phyloP scores from a whole-genome alignment of 768 basidiomycete species.

The Mycena leptocephala region DNA sequence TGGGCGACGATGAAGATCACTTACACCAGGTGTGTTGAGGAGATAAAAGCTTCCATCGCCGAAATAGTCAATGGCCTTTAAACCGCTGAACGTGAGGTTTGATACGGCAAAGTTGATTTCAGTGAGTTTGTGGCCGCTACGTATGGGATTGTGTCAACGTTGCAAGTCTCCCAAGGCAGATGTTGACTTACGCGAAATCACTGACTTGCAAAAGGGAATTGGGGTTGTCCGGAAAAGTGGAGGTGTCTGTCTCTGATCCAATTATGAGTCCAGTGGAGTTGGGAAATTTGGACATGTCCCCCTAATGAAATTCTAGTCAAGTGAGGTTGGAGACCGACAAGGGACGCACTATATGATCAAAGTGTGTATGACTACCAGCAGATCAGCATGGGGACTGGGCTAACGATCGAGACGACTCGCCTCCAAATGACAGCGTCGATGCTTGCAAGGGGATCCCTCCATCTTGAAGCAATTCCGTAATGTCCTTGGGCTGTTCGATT shows the following conservation, averaged over 20 bases:
- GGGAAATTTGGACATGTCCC: slow-evolving; percentile 36
- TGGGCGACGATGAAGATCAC: neutral
- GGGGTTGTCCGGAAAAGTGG: slow-evolving; percentile 13
- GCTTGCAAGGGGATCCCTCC: slow-evolving; percentile 24
- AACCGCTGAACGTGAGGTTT: slow-evolving; percentile 15
- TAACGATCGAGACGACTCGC: neutral
- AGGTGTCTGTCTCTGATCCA: slow-evolving; percentile 10
- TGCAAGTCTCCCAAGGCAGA: neutral
- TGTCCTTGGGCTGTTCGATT: neutral
- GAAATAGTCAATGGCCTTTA: slow-evolving; percentile 27
- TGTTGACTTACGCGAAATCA: slow-evolving; percentile 16
- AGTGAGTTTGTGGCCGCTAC: slow-evolving; percentile 22
- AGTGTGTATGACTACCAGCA: slow-evolving; percentile 7
- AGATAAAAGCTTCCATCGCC: slow-evolving; percentile 33
- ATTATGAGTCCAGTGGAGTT: slow-evolving; percentile 25
- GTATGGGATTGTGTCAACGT: neutral
- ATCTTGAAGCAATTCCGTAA: slow-evolving; percentile 20
- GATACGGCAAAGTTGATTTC: slow-evolving; percentile 14
- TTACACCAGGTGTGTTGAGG: slow-evolving; percentile 28
- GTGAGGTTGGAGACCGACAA: neutral
- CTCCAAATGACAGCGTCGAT: slow-evolving; percentile 28
- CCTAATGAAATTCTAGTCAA: neutral
- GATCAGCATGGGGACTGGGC: no score
- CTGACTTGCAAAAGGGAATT: slow-evolving; percentile 8
- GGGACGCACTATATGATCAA: slow-evolving; percentile 17